Evolutionary conservation across 2,329 filamentous ascomycete genomes (phyloP).

Genomic region (Periconia digitata): DNA sequence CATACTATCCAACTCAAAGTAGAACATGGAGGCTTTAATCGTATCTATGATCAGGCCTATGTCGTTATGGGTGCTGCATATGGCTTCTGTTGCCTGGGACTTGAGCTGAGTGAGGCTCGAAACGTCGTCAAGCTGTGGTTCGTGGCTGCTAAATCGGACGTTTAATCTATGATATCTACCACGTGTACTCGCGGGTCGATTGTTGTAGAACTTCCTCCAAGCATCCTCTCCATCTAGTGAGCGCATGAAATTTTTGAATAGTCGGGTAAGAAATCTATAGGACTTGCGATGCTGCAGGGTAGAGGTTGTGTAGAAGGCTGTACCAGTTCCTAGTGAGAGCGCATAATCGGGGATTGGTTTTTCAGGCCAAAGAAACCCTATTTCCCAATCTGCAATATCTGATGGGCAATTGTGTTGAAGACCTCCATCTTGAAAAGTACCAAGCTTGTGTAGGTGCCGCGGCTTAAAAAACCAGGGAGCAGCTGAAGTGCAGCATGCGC

Average conservation of each 20-base stretch:
- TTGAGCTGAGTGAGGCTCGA: constrained; percentile 5
- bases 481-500: constrained; percentile 28
- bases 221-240: constrained; percentile 20
- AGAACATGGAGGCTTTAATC: constrained; percentile 4
- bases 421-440: constrained; percentile 27
- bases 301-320: background rate
- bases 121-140: constrained; percentile 4
- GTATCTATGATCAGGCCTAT: constrained; percentile 3
- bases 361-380: constrained; percentile 20
- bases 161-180: constrained; percentile 21
- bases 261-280: constrained; percentile 16
- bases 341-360: constrained; percentile 17
- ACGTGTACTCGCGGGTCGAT: constrained; percentile 6
- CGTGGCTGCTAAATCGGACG: constrained; percentile 2
- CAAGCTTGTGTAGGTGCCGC: constrained; percentile 16
- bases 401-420: constrained; percentile 28
- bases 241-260: constrained; percentile 19
- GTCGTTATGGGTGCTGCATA: constrained; percentile 3
- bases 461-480: constrained; percentile 27
- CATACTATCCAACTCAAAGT: constrained; percentile 6
- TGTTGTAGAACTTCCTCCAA: constrained; percentile 17
- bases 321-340: constrained; percentile 25
- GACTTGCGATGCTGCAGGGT: constrained; percentile 16
- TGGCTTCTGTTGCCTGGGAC: constrained; percentile 1
- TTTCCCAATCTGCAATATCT: constrained; percentile 22